Conservation (phyloP, 768 basidiomycete species). For the Dictyophora rubrovolvata region DNA sequence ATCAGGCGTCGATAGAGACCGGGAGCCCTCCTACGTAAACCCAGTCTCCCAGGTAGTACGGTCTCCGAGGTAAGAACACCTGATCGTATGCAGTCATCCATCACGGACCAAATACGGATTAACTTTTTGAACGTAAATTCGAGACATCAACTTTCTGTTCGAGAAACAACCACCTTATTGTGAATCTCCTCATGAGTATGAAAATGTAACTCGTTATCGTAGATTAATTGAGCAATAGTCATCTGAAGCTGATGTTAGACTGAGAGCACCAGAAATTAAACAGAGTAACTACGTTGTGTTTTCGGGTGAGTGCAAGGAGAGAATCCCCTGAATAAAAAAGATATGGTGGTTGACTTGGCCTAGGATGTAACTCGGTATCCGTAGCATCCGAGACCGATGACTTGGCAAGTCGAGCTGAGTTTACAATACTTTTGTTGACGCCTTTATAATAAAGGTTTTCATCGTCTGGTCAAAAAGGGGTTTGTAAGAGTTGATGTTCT, state of each 20-base stretch:
- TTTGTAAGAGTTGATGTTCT: not conserved
- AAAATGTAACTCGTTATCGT: slow-evolving; percentile 82
- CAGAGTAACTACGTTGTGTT: slow-evolving; percentile 59
- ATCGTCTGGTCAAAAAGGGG: slow-evolving; percentile 41
- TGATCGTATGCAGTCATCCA: slow-evolving; percentile 83
- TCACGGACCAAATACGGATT: slow-evolving; percentile 78
- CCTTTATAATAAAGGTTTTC: slow-evolving; percentile 95
- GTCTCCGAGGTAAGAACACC: slow-evolving; percentile 75
- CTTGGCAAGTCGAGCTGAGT: slow-evolving; percentile 70
- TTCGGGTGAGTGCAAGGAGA: slow-evolving; percentile 63
- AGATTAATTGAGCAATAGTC: slow-evolving; percentile 89
- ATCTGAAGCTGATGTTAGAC: slow-evolving; percentile 36
- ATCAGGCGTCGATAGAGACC: slow-evolving; percentile 84
- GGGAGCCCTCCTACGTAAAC: slow-evolving; percentile 73
- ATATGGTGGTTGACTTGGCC: slow-evolving; percentile 60
- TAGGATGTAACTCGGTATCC: slow-evolving; percentile 12
- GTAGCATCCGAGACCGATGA: slow-evolving; percentile 13
- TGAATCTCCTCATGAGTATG: slow-evolving; percentile 69
- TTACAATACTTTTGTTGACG: slow-evolving; percentile 72
- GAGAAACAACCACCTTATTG: slow-evolving; percentile 39
- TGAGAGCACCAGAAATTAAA: not conserved
- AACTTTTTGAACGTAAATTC: slow-evolving; percentile 25
- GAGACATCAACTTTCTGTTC: not conserved
- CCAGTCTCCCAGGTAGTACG: slow-evolving; percentile 79
- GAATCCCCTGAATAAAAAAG: slow-evolving; percentile 72